These are phyloP conservation scores for Camellia japonica DNA, from an alignment of 148 eudicot species.

Conservation along the genomic window DNA sequence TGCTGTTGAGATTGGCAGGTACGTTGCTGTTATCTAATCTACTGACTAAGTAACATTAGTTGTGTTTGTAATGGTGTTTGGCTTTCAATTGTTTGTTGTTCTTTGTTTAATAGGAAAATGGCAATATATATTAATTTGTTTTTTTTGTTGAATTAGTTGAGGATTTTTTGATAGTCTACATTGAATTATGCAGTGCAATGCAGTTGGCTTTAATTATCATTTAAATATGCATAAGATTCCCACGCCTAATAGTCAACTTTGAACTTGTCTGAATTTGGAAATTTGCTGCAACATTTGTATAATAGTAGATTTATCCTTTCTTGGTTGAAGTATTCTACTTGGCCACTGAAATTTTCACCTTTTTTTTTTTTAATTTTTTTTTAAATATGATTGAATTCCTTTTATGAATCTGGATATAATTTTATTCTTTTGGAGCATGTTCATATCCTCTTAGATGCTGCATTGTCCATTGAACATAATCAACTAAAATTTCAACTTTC, in stretches of 20 bases:
- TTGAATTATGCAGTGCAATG: neutral
- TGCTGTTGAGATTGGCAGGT: constrained; percentile 66
- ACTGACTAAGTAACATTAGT: neutral
- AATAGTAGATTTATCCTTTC: too few relatives aligned
- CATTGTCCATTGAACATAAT: too few relatives aligned
- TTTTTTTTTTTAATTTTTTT: too few relatives aligned
- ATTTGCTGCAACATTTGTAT: neutral
- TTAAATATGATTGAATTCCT: too few relatives aligned
- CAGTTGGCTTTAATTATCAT: neutral
- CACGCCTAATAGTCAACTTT: too few relatives aligned
- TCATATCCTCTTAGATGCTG: too few relatives aligned
- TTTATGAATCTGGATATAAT: too few relatives aligned
- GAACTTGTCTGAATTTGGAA: neutral
- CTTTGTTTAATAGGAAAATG: neutral
- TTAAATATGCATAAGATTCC: neutral
- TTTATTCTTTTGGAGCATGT: too few relatives aligned
- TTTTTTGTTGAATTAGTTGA: neutral
- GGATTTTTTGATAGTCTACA: neutral
- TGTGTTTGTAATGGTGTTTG: neutral
- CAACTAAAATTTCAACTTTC: too few relatives aligned
- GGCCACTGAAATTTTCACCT: too few relatives aligned
- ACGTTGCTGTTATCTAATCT: neutral
- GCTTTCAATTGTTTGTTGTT: neutral
- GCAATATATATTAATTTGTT: neutral
- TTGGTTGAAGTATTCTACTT: neutral